Evolutionary conservation across 2,329 filamentous ascomycete species (phyloP).

Genomic region (Neoscytalidium dimidiatum): DNA sequence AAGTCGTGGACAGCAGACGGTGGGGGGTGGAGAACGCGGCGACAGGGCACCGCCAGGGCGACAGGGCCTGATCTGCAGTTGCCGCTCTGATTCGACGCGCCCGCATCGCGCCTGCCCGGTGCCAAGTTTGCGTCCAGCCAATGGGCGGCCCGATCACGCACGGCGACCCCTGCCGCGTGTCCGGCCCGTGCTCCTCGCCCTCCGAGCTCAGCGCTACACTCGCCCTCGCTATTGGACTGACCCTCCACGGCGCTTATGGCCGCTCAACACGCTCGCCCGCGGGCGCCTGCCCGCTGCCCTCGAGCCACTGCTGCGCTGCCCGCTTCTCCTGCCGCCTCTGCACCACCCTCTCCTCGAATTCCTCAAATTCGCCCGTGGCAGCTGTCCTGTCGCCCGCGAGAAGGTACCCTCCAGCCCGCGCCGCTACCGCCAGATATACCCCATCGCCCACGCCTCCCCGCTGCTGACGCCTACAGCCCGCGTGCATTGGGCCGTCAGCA

Average conservation of each 20-base stretch:
- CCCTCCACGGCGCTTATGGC: constrained; percentile 1
- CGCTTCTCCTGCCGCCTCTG: neutral
- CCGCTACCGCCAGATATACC: neutral
- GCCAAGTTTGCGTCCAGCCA: neutral
- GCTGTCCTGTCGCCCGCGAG: neutral
- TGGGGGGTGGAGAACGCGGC: too few species aligned
- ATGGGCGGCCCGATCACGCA: neutral
- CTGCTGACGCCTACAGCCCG: neutral
- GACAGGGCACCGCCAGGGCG: neutral
- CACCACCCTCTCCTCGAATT: neutral
- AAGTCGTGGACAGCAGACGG: neutral
- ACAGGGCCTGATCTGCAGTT: neutral
- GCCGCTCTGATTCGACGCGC: constrained; percentile 9
- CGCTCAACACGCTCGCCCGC: neutral
- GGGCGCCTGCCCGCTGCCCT: neutral
- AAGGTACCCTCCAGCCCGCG: too few species aligned
- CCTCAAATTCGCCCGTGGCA: neutral
- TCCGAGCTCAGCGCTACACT: constrained; percentile 8
- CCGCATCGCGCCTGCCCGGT: neutral
- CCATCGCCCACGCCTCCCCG: neutral
- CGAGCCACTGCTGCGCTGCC: neutral
- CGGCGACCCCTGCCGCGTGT: neutral
- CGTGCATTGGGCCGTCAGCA: neutral
- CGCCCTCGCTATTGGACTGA: constrained; percentile 6
- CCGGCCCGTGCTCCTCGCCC: neutral